Evolutionary conservation across 352 stramenopile genomes (phyloP).

Genomic region (Thalassiosira mediterranea): DNA sequence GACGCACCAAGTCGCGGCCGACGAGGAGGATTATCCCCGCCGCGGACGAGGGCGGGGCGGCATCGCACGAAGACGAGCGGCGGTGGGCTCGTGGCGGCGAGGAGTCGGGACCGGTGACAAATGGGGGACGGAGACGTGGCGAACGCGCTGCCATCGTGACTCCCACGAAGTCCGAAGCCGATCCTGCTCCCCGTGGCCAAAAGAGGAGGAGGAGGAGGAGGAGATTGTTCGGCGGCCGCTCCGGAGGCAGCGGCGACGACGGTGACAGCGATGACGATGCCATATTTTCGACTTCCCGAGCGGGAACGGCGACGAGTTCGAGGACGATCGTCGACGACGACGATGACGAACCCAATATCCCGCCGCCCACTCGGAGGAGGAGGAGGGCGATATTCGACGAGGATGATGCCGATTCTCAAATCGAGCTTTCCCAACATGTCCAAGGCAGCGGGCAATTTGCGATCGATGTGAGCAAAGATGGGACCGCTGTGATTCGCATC

Average conservation of each 20-base stretch:
- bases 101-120: too few species aligned
- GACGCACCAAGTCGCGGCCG: conserved; percentile 15
- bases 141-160: conserved; percentile 13
- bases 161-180: background rate
- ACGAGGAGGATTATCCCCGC: conserved; percentile 4
- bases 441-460: background rate
- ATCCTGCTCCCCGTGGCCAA: background rate
- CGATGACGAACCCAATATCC: background rate
- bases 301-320: background rate
- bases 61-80: background rate
- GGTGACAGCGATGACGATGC: conserved; percentile 10
- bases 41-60: conserved; percentile 16
- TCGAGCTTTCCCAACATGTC: background rate
- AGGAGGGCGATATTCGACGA: background rate
- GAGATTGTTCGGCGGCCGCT: too few species aligned
- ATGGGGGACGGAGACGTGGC: too few species aligned
- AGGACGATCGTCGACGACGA: too few species aligned
- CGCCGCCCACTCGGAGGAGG: too few species aligned
- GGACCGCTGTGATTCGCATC: background rate
- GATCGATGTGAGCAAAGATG: background rate
- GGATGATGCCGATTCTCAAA: background rate
- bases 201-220: conserved; percentile 8
- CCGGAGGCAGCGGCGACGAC: background rate
- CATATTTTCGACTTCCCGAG: conserved; percentile 1
- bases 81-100: too few species aligned